These are phyloP conservation scores for Singerocomus inundabilis DNA, from an alignment of 1,284 basidiomycete species.

Conservation along the genomic window DNA sequence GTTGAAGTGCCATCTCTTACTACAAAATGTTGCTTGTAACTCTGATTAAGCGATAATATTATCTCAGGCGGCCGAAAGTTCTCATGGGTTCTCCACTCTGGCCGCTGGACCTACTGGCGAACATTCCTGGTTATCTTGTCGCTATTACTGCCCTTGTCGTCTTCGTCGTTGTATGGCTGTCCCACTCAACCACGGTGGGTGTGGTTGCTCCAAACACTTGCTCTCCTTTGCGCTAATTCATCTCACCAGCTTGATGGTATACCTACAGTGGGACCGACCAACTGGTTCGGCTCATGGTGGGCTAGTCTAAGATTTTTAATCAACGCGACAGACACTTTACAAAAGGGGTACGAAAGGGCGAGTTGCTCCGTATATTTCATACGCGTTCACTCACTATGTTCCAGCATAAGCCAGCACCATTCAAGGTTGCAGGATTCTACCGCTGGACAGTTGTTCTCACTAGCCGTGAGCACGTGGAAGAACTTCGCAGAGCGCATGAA, in stretches of 20 bases:
- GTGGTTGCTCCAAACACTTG: not conserved
- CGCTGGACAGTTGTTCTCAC: slow-evolving; percentile 43
- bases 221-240: not conserved
- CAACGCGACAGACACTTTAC: slow-evolving; percentile 10
- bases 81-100: too few relatives aligned
- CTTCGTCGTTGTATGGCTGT: not conserved
- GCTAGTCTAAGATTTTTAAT: slow-evolving; percentile 11
- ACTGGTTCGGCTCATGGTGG: slow-evolving; percentile 20
- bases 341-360: slow-evolving; percentile 24
- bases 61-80: too few relatives aligned
- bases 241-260: slow-evolving; percentile 15
- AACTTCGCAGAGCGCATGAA: too few relatives aligned
- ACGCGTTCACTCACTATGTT: not conserved
- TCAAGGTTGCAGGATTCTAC: slow-evolving; percentile 41
- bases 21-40: too few relatives aligned
- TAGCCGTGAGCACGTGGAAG: slow-evolving; percentile 16
- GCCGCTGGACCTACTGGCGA: not conserved
- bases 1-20: too few relatives aligned
- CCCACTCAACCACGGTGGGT: not conserved
- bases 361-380: too few relatives aligned
- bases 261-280: slow-evolving; percentile 17
- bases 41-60: too few relatives aligned
- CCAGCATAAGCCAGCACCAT: slow-evolving; percentile 28
- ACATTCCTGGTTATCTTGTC: not conserved
- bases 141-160: too few relatives aligned